A percentile compares a stretch with the other conserved stretches of the same genome.
Evolutionary conservation across 805 yeast genomes (phyloP).

Genomic region (Schwanniomyces sp.): DNA sequence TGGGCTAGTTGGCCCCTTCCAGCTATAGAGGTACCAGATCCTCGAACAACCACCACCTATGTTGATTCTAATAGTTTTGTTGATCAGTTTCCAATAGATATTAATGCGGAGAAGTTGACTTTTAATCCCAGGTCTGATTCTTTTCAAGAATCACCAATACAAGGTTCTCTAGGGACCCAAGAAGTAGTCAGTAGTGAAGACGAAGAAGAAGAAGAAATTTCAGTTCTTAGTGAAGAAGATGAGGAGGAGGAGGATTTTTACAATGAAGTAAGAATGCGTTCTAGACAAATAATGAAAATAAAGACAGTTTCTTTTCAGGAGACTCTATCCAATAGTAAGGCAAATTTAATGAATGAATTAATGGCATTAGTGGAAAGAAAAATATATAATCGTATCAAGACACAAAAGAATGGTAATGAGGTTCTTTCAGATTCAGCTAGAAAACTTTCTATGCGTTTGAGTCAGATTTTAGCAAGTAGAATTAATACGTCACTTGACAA

Average conservation of each 20-base stretch:
- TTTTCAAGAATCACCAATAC: neutral
- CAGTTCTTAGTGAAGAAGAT: neutral
- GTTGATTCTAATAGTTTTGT: slow-evolving; percentile 12
- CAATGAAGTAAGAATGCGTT: slow-evolving; percentile 1
- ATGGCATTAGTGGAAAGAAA: slow-evolving; percentile 15
- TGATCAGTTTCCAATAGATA: slow-evolving; percentile 5
- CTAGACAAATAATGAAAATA: slow-evolving; percentile 5
- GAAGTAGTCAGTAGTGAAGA: slow-evolving; percentile 10
- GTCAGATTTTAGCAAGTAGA: slow-evolving; percentile 8
- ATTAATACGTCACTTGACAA: slow-evolving; percentile 9
- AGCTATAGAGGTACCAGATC: slow-evolving; percentile 34
- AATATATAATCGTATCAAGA: slow-evolving; percentile 8
- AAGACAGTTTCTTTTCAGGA: slow-evolving; percentile 8
- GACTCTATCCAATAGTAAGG: slow-evolving; percentile 16
- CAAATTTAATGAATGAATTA: slow-evolving; percentile 20
- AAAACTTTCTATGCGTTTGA: slow-evolving; percentile 6
- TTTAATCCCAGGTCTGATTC: neutral
- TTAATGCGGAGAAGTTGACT: slow-evolving; percentile 6
- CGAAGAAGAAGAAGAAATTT: slow-evolving; percentile 11
- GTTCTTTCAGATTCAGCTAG: slow-evolving; percentile 1
- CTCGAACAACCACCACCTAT: slow-evolving; percentile 21
- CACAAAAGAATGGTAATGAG: neutral
- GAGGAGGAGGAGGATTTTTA: slow-evolving; percentile 3
- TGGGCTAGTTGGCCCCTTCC: slow-evolving; percentile 68
- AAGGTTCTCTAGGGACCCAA: neutral